Percentiles rank a stretch among this genome's conserved stretches.
phyloP scores from a whole-genome alignment of 345 rosid genomes.

The Rhodomyrtus tomentosa region DNA sequence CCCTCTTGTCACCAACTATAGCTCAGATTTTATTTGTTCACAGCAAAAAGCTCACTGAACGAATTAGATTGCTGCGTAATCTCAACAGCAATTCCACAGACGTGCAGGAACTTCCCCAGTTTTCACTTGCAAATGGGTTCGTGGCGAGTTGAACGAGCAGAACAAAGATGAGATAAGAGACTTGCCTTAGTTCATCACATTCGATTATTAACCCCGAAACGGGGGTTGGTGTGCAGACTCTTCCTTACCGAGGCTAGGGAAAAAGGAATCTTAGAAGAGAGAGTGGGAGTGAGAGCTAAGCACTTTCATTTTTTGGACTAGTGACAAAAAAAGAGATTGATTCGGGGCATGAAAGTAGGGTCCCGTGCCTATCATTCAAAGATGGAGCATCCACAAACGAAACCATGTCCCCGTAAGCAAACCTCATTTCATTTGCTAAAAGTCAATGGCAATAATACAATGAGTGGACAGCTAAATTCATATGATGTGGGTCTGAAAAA shows the following conservation, averaged over 20 bases:
- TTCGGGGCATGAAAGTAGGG: not conserved
- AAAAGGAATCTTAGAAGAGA: not conserved
- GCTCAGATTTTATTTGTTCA: not conserved
- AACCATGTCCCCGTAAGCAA: not conserved
- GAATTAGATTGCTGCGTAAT: not conserved
- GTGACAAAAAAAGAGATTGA: not conserved
- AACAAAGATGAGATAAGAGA: not conserved
- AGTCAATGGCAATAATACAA: not conserved
- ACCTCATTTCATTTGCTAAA: not conserved
- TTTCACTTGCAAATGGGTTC: not conserved
- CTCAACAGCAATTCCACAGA: not conserved
- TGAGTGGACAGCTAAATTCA: not conserved
- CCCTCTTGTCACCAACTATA: not conserved
- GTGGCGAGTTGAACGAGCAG: not conserved
- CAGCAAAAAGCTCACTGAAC: not conserved
- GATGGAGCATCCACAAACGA: not conserved
- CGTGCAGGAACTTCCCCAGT: not conserved
- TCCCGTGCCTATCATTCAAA: not conserved
- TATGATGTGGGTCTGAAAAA: not conserved
- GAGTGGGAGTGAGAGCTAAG: not conserved
- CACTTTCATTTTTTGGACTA: not conserved
- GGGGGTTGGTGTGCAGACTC: not conserved
- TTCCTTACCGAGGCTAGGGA: not conserved
- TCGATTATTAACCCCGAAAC: not conserved
- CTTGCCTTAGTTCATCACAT: not conserved